phyloP scores from a whole-genome alignment of 495 filamentous ascomycete genomes.

The Chlorociboria aeruginascens region DNA sequence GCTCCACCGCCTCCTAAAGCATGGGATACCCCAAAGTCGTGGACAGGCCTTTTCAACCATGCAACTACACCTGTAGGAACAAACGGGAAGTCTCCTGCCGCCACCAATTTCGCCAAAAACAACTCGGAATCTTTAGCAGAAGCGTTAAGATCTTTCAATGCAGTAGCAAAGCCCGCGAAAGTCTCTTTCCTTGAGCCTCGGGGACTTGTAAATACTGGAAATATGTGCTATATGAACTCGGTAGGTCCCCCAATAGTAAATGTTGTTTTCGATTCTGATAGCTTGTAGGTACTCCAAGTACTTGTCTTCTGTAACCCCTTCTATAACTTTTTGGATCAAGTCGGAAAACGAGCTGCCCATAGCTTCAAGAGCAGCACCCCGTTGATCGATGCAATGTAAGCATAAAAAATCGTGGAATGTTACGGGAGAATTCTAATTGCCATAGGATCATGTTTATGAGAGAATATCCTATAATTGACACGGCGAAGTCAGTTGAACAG shows the following conservation, averaged over 20 bases:
- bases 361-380: constrained; percentile 94
- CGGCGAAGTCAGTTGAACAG: constrained; percentile 60
- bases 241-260: constrained; percentile 39
- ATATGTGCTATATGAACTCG: constrained; percentile 99
- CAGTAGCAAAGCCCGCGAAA: constrained; percentile 47
- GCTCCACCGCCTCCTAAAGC: constrained; percentile 8
- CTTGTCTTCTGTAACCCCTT: constrained; percentile 88
- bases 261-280: constrained; percentile 3
- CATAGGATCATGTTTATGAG: constrained; percentile 90
- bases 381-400: constrained; percentile 84
- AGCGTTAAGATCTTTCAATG: constrained; percentile 53
- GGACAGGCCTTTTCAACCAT: constrained; percentile 17
- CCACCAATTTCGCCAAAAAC: constrained; percentile 27
- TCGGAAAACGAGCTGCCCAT: constrained; percentile 69
- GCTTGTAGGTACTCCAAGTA: constrained; percentile 72
- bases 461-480: constrained; percentile 79
- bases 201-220: constrained; percentile 90
- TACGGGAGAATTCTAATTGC: constrained; percentile 12
- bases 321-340: constrained; percentile 82
- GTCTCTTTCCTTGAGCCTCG: constrained; percentile 84
- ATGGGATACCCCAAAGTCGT: constrained; percentile 17
- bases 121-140: constrained; percentile 59
- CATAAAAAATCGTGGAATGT: constrained; percentile 7
- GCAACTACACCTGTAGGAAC: constrained; percentile 7
- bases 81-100: constrained; percentile 6